Conservation (phyloP, 257 asterid genomes). For the Solanum bukasovii region DNA sequence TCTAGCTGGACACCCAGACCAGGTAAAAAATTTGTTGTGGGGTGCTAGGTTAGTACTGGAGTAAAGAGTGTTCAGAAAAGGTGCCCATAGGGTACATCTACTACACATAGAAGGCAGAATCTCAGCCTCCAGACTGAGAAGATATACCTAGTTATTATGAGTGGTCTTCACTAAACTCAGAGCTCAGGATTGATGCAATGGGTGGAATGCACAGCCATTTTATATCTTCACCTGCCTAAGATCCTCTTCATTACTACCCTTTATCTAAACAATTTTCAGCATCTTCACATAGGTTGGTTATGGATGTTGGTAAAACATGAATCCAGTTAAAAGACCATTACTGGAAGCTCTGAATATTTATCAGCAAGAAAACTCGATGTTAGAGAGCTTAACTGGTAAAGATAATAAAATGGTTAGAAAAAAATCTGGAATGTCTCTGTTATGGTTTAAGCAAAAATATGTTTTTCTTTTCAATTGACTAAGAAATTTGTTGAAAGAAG, state of each 20-base stretch:
- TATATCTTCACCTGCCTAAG: neutral
- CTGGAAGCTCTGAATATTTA: neutral
- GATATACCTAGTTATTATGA: neutral
- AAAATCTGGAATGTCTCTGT: neutral
- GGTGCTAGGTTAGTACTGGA: neutral
- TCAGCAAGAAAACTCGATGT: neutral
- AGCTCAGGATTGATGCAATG: neutral
- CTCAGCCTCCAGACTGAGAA: neutral
- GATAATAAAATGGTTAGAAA: neutral
- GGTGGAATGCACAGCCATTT: neutral
- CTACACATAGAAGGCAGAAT: neutral
- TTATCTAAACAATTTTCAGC: neutral
- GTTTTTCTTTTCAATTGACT: neutral
- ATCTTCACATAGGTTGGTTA: neutral
- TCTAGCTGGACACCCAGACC: neutral
- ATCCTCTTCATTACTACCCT: neutral
- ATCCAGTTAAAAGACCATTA: neutral
- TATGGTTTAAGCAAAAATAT: neutral
- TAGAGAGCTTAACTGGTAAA: neutral
- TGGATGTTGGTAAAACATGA: neutral
- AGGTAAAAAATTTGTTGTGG: neutral
- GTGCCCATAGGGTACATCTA: neutral
- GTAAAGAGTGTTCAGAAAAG: neutral
- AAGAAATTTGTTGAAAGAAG: neutral
- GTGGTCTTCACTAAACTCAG: neutral